A percentile compares a stretch with the other conserved stretches of the same genome.
These are phyloP conservation scores for Paracamarosporium sp. DNA, from an alignment of 2,329 filamentous ascomycete species.

Conservation along the genomic window DNA sequence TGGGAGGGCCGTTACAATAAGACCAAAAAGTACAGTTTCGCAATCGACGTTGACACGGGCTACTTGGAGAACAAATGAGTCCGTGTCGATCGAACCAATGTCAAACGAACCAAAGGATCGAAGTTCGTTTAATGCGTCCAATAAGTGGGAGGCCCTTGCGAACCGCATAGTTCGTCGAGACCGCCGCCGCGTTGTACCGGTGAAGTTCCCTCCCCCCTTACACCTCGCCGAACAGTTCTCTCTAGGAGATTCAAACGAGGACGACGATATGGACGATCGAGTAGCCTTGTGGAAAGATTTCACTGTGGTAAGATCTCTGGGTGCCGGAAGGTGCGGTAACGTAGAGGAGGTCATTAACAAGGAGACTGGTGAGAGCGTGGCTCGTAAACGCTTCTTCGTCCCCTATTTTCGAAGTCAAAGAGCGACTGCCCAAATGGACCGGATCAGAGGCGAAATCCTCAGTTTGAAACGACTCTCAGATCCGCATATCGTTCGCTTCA, in stretches of 20 bases:
- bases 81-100: too few species aligned
- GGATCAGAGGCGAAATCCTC: neutral
- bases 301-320: neutral
- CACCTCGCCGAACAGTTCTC: neutral
- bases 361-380: neutral
- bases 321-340: neutral
- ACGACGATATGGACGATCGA: neutral
- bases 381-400: neutral
- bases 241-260: neutral
- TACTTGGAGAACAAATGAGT: too few species aligned
- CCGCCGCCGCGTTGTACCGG: neutral
- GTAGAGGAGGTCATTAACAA: neutral
- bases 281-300: neutral
- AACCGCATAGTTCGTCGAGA: neutral
- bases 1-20: too few species aligned
- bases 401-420: neutral
- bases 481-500: neutral
- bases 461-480: neutral
- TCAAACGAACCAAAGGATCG: too few species aligned
- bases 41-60: too few species aligned
- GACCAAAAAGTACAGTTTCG: too few species aligned
- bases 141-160: neutral
- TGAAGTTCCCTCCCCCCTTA: neutral
- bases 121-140: neutral
- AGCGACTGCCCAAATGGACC: neutral